Evolutionary conservation across 352 stramenopile species (phyloP).

Genomic region (Phytophthora boehmeriae): DNA sequence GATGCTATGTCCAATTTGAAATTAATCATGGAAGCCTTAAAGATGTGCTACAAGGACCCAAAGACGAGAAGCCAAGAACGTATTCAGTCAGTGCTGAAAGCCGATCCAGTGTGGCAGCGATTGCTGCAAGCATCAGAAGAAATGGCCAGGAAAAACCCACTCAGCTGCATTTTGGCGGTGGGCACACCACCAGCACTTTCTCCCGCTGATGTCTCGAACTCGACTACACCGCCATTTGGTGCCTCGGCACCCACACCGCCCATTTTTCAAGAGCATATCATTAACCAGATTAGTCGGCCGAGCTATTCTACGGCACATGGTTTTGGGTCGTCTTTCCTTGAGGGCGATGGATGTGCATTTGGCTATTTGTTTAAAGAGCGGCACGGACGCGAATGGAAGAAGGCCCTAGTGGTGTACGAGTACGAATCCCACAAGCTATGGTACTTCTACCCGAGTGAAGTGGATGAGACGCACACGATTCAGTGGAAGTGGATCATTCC

Average conservation of each 20-base stretch:
- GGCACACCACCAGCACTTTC: constrained; percentile 38
- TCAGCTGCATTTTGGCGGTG: constrained; percentile 64
- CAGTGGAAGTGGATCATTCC: constrained; percentile 90
- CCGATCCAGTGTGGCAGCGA: constrained; percentile 58
- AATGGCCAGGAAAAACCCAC: constrained; percentile 49
- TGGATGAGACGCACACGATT: constrained; percentile 82
- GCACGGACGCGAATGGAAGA: constrained; percentile 73
- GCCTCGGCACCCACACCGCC: constrained; percentile 54
- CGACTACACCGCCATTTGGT: constrained; percentile 28
- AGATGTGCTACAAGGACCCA: constrained; percentile 75
- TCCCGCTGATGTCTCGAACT: constrained; percentile 28
- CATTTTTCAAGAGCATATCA: constrained; percentile 87
- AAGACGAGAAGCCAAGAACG: constrained; percentile 78
- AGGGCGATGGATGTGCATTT: constrained; percentile 84
- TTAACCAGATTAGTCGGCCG: constrained; percentile 87
- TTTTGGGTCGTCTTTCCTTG: constrained; percentile 86
- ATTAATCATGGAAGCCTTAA: constrained; percentile 79
- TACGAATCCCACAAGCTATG: constrained; percentile 88
- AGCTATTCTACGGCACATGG: constrained; percentile 83
- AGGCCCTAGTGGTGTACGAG: constrained; percentile 87
- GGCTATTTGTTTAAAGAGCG: constrained; percentile 87
- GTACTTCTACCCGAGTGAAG: constrained; percentile 90
- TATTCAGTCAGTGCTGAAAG: constrained; percentile 57
- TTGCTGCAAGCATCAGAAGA: constrained; percentile 61
- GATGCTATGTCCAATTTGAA: constrained; percentile 84